Evolutionary conservation across 495 filamentous ascomycete species (phyloP).

Genomic region (Neurospora pannonica): DNA sequence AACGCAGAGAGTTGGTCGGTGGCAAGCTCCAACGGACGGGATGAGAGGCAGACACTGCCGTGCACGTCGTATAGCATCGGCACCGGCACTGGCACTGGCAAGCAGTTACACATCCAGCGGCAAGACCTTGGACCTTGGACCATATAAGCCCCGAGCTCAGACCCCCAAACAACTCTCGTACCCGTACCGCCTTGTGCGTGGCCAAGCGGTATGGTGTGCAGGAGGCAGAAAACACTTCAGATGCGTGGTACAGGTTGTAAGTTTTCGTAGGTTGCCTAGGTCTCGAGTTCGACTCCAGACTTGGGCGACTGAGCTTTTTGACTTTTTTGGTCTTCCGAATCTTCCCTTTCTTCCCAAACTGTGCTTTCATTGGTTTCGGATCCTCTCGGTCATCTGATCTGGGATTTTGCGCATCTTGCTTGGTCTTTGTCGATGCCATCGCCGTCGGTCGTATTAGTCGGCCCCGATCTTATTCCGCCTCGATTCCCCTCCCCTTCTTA

Average conservation of each 20-base stretch:
- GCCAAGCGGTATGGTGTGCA: neutral
- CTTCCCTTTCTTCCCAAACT: neutral
- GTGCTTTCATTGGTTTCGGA: neutral
- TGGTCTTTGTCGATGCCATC: neutral
- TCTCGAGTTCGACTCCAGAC: neutral
- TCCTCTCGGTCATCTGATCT: neutral
- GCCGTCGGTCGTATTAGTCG: neutral
- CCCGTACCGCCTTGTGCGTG: neutral
- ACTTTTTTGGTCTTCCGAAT: neutral
- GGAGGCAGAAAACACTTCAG: neutral
- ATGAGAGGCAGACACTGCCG: neutral
- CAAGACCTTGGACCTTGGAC: neutral
- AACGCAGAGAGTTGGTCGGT: neutral
- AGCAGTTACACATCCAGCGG: neutral
- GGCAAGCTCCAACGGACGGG: neutral
- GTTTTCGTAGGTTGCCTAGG: neutral
- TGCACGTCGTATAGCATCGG: neutral
- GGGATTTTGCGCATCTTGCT: neutral
- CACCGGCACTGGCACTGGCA: neutral
- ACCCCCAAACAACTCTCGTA: neutral
- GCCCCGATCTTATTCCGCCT: neutral
- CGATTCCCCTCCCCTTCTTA: neutral
- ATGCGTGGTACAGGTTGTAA: neutral
- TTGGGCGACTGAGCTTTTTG: neutral
- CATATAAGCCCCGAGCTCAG: neutral